Base-by-base conservation (phyloP, 2,329 filamentous ascomycete genomes). In the Fusarium musae region DNA sequence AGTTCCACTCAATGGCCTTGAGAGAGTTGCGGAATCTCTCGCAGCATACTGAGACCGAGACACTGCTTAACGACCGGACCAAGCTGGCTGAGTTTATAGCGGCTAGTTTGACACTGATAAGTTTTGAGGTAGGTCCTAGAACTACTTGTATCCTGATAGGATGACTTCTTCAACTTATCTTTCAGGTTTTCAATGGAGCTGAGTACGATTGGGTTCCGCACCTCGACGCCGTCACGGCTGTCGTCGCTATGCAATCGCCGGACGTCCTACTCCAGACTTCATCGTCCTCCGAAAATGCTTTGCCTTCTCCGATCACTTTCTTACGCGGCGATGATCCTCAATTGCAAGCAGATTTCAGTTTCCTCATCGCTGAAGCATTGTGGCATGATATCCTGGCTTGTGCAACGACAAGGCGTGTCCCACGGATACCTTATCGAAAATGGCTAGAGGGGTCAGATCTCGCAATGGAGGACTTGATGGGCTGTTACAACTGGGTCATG, bases 311-410 rank as follows among this genome's bases (percentile, higher is more conserved):
- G 6, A 46, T 28, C 17, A 28, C 19, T 10, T 6, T 6, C 13
- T 21, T 12, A 6, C 1, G 4, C 15, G 23, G 12, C 7, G 26
- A 3, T 1, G 12, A 15, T 28, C 5, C 6, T 11, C 9, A 11
- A 17, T 23, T 11, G 6, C 13, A 36, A 16, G 6, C 19, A 4
- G 28, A 60, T 34, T 53, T 53, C 15, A 15, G n/a, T 4, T 60
- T 60, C 3, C n/a, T 60, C 17, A 15, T 43, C 15, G 58, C 46
- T 6, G 21, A 60, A 36, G 58, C 37, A 13, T 15, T 61, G 4
- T 57, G 59, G 59, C 42, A n/a, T 30, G 49, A 61, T 3, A 61
- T 61, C 12, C 3, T 61, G 49, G 37, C 59, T 1, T 61, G 59
- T 37, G 59, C 23, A 21, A 43, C 59, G 9, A 37, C 47, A 44